phyloP scores from a whole-genome alignment of 129 eudicot species.

The Ambrosia trifida region DNA sequence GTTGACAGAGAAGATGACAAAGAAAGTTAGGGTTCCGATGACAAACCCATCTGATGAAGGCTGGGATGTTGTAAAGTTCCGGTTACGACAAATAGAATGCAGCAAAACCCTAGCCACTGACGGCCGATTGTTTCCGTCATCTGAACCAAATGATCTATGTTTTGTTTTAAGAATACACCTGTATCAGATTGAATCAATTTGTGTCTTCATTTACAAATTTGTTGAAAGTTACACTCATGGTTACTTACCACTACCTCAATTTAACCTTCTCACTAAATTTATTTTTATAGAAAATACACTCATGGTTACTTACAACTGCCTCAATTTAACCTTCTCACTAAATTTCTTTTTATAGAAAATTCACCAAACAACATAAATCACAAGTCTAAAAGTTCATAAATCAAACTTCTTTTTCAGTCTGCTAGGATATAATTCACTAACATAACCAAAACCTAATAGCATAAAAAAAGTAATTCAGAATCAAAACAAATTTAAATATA shows the following conservation, averaged over 20 bases:
- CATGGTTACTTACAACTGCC: neutral
- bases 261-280: neutral
- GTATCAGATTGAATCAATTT: no score
- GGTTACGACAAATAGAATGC: no score
- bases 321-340: neutral
- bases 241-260: neutral
- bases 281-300: neutral
- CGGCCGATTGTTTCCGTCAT: no score
- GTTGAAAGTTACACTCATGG: neutral
- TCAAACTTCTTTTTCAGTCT: constrained; percentile 18
- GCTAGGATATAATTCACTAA: constrained; percentile 8
- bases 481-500: neutral
- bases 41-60: no score
- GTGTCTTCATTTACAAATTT: no score
- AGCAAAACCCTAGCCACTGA: no score
- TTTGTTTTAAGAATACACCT: no score
- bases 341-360: neutral
- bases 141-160: no score
- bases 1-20: no score
- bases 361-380: neutral
- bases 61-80: no score
- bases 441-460: constrained; percentile 8
- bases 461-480: neutral
- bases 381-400: constrained; percentile 8
- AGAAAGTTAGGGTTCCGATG: no score